A percentile compares a stretch with the other conserved stretches of the same genome.
Conservation (phyloP, 768 basidiomycete species). For the Phaeotremella fagi region DNA sequence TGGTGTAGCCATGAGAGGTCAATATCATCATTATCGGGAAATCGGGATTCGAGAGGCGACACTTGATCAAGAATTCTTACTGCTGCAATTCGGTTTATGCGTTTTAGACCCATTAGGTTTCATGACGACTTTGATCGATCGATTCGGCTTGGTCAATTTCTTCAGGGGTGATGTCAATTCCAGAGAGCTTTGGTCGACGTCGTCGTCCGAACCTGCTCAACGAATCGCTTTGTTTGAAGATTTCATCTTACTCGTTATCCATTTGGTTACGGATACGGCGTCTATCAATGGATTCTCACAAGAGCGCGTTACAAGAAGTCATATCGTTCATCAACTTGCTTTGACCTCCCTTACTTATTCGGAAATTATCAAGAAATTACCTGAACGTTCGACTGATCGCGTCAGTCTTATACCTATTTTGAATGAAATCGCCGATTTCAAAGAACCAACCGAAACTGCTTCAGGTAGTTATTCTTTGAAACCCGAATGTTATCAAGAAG, state of each 20-base stretch:
- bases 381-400: constrained; percentile 82
- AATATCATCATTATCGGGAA: constrained; percentile 91
- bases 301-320: constrained; percentile 63
- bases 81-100: constrained; percentile 78
- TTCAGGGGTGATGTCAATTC: constrained; percentile 54
- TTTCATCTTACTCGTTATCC: constrained; percentile 77
- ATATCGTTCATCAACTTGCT: constrained; percentile 85
- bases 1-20: constrained; percentile 89
- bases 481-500: constrained; percentile 73
- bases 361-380: constrained; percentile 82
- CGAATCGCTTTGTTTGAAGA: constrained; percentile 73
- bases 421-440: constrained; percentile 72
- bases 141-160: constrained; percentile 75
- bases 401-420: constrained; percentile 74
- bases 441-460: constrained; percentile 69
- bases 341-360: constrained; percentile 83
- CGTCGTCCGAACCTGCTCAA: constrained; percentile 24
- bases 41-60: constrained; percentile 92
- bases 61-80: constrained; percentile 90
- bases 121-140: constrained; percentile 79
- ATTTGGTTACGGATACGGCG: constrained; percentile 74
- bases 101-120: constrained; percentile 70
- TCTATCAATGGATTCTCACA: constrained; percentile 67
- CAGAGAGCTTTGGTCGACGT: constrained; percentile 16
- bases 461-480: constrained; percentile 83